phyloP scores from a whole-genome alignment of 805 yeast species.

The Ogataea angusta region DNA sequence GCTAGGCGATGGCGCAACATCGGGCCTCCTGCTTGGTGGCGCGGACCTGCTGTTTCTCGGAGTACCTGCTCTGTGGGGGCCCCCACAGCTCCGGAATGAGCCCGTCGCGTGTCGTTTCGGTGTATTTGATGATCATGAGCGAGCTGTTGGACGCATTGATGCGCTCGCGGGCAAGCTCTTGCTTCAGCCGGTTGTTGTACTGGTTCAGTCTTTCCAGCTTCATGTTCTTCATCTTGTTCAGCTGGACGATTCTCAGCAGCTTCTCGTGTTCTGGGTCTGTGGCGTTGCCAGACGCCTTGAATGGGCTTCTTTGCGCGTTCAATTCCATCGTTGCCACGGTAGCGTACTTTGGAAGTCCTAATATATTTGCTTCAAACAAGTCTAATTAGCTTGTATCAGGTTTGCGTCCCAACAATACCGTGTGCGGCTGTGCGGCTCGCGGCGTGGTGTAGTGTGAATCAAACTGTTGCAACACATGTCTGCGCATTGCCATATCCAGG shows the following conservation, averaged over 20 bases:
- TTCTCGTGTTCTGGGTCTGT: conserved; percentile 20
- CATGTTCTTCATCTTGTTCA: conserved; percentile 41
- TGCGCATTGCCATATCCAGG: background rate
- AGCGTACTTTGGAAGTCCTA: background rate
- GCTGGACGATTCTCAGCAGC: conserved; percentile 34
- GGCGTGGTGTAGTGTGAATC: background rate
- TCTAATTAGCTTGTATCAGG: conserved; percentile 6
- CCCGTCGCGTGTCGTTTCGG: conserved; percentile 44
- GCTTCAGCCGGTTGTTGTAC: conserved; percentile 50
- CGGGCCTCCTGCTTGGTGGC: conserved; percentile 2
- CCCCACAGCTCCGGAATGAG: conserved; percentile 46
- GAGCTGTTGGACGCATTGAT: conserved; percentile 65
- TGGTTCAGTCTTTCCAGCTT: conserved; percentile 61
- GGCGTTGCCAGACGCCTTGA: conserved; percentile 7
- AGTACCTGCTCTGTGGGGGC: conserved; percentile 36
- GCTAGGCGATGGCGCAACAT: conserved; percentile 28
- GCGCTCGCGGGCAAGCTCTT: conserved; percentile 51
- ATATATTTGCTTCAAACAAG: background rate
- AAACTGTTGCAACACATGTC: background rate
- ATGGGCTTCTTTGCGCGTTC: background rate
- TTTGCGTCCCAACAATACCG: conserved; percentile 2
- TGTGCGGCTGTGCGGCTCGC: background rate
- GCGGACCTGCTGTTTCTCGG: conserved; percentile 18
- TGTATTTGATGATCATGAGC: conserved; percentile 40
- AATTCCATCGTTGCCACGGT: background rate